phyloP scores from a whole-genome alignment of 2,329 filamentous ascomycete genomes.

The Fusarium lateritium region DNA sequence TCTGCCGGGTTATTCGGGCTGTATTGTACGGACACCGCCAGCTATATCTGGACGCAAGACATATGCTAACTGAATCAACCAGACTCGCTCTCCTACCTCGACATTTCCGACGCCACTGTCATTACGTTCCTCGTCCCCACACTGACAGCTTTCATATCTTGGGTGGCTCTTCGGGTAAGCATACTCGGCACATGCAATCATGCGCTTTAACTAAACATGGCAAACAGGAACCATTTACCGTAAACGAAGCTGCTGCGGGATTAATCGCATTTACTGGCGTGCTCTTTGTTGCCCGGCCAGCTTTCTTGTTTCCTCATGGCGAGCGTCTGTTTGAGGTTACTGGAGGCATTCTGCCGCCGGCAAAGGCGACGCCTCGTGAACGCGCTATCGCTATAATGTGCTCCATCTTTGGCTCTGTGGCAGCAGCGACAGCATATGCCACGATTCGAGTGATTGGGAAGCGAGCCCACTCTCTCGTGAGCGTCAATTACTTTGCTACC shows the following conservation, averaged over 20 bases:
- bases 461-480: slow-evolving; percentile 81
- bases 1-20: slow-evolving; percentile 76
- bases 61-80: slow-evolving; percentile 32
- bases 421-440: slow-evolving; percentile 77
- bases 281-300: slow-evolving; percentile 80
- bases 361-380: slow-evolving; percentile 67
- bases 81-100: slow-evolving; percentile 73
- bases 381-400: slow-evolving; percentile 75
- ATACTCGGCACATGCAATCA: accelerated
- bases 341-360: slow-evolving; percentile 50
- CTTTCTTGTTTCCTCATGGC: slow-evolving; percentile 65
- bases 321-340: background rate
- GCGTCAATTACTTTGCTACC: slow-evolving; percentile 82
- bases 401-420: slow-evolving; percentile 78
- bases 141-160: slow-evolving; percentile 74
- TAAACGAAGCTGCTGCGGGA: slow-evolving; percentile 77
- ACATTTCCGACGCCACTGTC: slow-evolving; percentile 83
- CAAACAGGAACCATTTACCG: slow-evolving; percentile 77
- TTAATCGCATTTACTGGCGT: slow-evolving; percentile 80
- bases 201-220: accelerated
- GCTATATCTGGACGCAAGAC: accelerated
- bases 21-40: slow-evolving; percentile 53
- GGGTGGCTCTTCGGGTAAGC: slow-evolving; percentile 62
- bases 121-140: slow-evolving; percentile 84
- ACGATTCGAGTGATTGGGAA: slow-evolving; percentile 83